Base-by-base conservation (phyloP, 306 rosid genomes). In the Cucumis hystrix region DNA sequence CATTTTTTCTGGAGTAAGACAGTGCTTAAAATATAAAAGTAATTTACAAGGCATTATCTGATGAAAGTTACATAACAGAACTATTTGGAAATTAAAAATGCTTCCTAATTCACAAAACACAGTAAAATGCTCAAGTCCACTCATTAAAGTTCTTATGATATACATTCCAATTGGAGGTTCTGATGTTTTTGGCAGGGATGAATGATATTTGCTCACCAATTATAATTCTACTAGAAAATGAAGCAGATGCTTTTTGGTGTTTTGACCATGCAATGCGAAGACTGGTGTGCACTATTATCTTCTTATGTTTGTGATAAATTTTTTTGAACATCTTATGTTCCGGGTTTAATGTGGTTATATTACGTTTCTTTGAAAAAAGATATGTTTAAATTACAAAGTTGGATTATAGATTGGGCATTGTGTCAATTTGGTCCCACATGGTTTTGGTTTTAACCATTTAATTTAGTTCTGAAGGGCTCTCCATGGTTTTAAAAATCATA, bases 161-260 rank as follows among this genome's bases (percentile, higher is more conserved):
- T 39, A 43, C 20, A 68, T 69, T 45, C 57, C 57, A 69, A 43
- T 49, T 43, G 21, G 57, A 68, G 40, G 33, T 66, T 64, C 56
- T 23, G 76, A 49, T 15, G 41, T 21, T 49, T 20, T 47, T 71
- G 78, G 83, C 91, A 94, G 98, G 98, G 82, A 94, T 94, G 98
- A 94, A 92, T 80, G 98, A 94, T 83, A 92, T 94, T 77, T 90
- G 97, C 87, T 94, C 98, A 41, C 95, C 98, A 64, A 84, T 94
- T 84, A 79, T 90, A 43, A 88, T 94, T 37, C 96, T 94, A 79
- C 66, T 92, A 43, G 97, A 94, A 77, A 82, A 92, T 59, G 97
- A 94, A 78, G 90, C 95, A 43, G 97, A 94, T 83, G 89, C 96
- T 49, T 94, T 79, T 82, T 92, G 98, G 98, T 94, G 98, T 86